Base-by-base conservation (phyloP, 2,329 filamentous ascomycete genomes). In the Penicillium sp. region DNA sequence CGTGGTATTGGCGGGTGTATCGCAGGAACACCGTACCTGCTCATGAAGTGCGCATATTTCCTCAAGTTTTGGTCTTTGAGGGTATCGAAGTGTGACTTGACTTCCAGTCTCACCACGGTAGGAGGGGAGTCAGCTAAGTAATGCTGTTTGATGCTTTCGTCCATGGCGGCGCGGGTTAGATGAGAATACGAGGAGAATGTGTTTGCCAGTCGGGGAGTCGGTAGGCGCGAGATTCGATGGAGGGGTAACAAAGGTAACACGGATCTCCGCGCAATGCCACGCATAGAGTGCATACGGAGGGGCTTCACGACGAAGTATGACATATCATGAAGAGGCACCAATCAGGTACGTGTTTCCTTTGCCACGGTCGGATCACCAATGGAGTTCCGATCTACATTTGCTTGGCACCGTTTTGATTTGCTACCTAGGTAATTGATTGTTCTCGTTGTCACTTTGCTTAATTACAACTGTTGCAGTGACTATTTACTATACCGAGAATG, bases 81-180 rank as follows among this genome's bases (percentile, higher is more conserved):
- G 6, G 70, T 81, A 48, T 91, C 85, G 62, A 97, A 98, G 72
- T 97, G 91, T 66, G 88, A 87, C 72, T 88, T 88, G 68, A 97
- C 93, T 68, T 88, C 84, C 43, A 98, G 80, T 42, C 84, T 82
- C 52, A 96, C 91, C 49, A 96, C 82, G 43, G 84, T 86, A 1
- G 93, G 93, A 40, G 93, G 93, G 56, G 85, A 84, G 70, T 98
- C 93, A 41, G 93, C 90, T 53, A 95, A 79, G 69, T 95, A 96
- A 66, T 95, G 85, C 49, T 72, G 65, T 53, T 69, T 72, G 39
- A 65, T 62, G 43, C 64, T 66, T 41, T 63, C 61, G 59, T 73
- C 69, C 71, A 73, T 73, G 44, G 38, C 62, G 47, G 33, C 34
- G 35, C 34, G 48, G 29, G 29, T 48, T 46, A 44, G 44, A 22